These are phyloP conservation scores for Pseudocercospora macadamiae DNA, from an alignment of 2,329 filamentous ascomycete species.

Conservation along the genomic window DNA sequence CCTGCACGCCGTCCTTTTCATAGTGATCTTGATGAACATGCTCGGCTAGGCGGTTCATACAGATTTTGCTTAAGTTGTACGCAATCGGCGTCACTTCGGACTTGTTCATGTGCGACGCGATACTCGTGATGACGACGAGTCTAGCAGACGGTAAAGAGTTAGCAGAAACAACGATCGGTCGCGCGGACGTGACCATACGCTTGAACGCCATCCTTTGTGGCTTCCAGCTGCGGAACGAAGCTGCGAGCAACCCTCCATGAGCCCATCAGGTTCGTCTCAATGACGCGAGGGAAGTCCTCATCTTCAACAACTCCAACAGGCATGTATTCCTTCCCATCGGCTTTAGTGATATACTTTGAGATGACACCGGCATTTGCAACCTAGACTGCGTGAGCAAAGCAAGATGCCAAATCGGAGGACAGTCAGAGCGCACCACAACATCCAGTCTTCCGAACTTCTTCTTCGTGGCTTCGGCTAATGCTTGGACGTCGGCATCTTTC, in stretches of 20 bases:
- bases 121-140: conserved; percentile 20
- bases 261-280: conserved; percentile 18
- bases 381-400: not conserved
- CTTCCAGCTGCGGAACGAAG: conserved; percentile 12
- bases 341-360: conserved; percentile 20
- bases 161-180: not conserved
- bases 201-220: conserved; percentile 10
- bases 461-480: conserved; percentile 13
- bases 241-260: conserved; percentile 13
- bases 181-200: not conserved
- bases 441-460: conserved; percentile 16
- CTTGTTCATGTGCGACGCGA: conserved; percentile 20
- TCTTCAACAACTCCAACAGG: conserved; percentile 20
- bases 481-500: conserved; percentile 11
- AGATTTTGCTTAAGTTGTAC: conserved; percentile 21
- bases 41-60: conserved; percentile 23
- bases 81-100: conserved; percentile 18
- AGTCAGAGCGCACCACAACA: conserved; percentile 5
- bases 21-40: conserved; percentile 18
- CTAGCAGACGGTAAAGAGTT: not conserved
- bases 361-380: conserved; percentile 24
- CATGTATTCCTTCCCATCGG: conserved; percentile 14
- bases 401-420: not conserved
- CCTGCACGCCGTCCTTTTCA: conserved; percentile 14
- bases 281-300: conserved; percentile 14